These are phyloP conservation scores for Nosema muscidifuracis DNA, from an alignment of 371 early-diverging fungal species.

Conservation along the genomic window DNA sequence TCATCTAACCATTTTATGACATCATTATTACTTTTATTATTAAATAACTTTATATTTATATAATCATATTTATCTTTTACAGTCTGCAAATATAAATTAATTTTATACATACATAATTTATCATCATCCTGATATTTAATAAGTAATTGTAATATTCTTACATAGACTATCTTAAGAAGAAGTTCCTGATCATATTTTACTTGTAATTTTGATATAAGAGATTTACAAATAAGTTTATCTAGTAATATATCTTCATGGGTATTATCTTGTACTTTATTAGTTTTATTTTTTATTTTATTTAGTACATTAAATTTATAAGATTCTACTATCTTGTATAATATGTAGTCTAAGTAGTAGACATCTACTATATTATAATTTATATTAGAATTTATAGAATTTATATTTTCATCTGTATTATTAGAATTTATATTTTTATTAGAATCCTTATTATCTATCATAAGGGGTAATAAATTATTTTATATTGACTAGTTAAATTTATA, in stretches of 20 bases:
- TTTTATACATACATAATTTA: neutral
- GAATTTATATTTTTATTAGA: too few species aligned
- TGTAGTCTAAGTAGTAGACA: neutral
- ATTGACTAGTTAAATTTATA: too few species aligned
- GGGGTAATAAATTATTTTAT: too few species aligned
- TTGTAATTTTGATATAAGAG: neutral
- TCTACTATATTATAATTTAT: neutral
- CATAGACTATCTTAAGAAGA: neutral
- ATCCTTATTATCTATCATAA: too few species aligned
- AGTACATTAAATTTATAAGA: neutral
- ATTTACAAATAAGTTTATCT: neutral
- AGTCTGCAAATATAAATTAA: neutral
- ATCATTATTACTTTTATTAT: too few species aligned
- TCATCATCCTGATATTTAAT: neutral
- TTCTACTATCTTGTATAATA: neutral
- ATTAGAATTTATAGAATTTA: too few species aligned
- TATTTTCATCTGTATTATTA: too few species aligned
- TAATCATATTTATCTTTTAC: neutral
- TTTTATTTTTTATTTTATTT: neutral
- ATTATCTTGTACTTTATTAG: neutral
- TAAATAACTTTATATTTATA: neutral
- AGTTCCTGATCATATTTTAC: neutral
- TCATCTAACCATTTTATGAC: neutral
- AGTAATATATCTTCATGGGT: neutral
- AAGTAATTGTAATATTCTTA: neutral